phyloP scores from a whole-genome alignment of 306 rosid species.

The Vigna mungo region DNA sequence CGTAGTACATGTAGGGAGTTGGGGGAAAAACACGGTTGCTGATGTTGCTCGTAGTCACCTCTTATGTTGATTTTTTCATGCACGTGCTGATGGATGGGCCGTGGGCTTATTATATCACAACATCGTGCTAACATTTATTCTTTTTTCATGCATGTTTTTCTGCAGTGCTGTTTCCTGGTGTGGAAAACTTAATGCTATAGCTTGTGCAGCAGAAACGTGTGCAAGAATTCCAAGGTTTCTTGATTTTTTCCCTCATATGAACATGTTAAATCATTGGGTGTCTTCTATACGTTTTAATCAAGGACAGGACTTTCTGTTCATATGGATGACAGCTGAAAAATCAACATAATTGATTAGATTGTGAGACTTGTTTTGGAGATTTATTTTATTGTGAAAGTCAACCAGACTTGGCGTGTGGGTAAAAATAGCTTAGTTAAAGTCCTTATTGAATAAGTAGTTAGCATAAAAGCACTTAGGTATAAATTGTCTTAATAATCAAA shows the following conservation, averaged over 20 bases:
- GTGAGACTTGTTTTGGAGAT: background rate
- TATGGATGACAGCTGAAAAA: constrained; percentile 1
- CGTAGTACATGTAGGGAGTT: background rate
- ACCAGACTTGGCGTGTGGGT: background rate
- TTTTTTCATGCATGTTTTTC: constrained; percentile 27
- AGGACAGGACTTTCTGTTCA: background rate
- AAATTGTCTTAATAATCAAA: background rate
- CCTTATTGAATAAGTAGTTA: background rate
- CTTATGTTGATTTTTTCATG: background rate
- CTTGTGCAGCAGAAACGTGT: constrained; percentile 98
- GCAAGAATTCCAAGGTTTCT: constrained; percentile 97
- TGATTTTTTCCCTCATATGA: constrained; percentile 26
- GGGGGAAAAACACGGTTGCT: background rate
- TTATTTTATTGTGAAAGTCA: constrained; percentile 9
- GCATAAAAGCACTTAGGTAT: background rate
- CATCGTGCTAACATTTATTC: background rate
- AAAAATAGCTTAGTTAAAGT: constrained; percentile 1
- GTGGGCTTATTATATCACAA: background rate
- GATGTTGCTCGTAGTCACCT: background rate
- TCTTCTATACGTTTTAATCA: constrained; percentile 22
- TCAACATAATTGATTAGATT: background rate
- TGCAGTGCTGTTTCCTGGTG: constrained; percentile 99
- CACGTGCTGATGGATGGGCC: constrained; percentile 5
- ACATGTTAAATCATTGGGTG: background rate
- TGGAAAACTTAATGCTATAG: constrained; percentile 96